A percentile compares a stretch with the other conserved stretches of the same genome.
Conservation (phyloP, 768 basidiomycete genomes). For the Rhodotorula babjevae region DNA sequence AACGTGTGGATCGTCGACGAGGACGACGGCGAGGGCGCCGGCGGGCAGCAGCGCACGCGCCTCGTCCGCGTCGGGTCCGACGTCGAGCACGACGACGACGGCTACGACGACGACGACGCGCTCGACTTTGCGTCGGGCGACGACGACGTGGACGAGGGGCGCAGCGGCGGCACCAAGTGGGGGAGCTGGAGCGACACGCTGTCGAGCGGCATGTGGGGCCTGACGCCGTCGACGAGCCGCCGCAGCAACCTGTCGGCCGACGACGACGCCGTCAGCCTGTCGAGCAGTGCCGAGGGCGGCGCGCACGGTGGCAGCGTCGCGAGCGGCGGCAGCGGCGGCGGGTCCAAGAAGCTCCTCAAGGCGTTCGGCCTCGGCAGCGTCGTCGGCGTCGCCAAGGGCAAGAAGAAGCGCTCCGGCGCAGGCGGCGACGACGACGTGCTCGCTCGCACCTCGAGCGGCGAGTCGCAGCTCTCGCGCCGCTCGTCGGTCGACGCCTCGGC, state of each 20-base stretch:
- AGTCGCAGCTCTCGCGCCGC: constrained; percentile 6
- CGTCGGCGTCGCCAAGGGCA: not conserved
- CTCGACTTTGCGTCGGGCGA: not conserved
- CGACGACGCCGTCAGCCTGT: constrained; percentile 11
- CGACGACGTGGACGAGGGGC: not conserved
- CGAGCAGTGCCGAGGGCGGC: not conserved
- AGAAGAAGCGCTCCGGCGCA: not conserved
- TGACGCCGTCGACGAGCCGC: not conserved
- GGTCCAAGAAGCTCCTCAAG: constrained; percentile 29
- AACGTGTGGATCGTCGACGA: constrained; percentile 37
- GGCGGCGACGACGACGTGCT: not conserved
- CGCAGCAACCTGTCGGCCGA: not conserved
- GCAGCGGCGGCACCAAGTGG: not conserved
- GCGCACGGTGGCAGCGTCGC: not conserved
- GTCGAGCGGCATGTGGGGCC: constrained; percentile 3
- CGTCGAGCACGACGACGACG: not conserved
- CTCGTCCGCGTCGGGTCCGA: not conserved
- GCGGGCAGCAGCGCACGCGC: not conserved
- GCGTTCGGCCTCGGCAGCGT: constrained; percentile 17
- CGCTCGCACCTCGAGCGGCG: constrained; percentile 6
- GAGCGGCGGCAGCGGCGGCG: not conserved
- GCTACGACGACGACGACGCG: constrained; percentile 1
- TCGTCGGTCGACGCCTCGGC: not conserved
- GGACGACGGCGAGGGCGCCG: not conserved
- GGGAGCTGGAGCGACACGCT: constrained; percentile 23